phyloP scores from a whole-genome alignment of 2,329 filamentous ascomycete genomes.

The Exophiala xenobiotica region DNA sequence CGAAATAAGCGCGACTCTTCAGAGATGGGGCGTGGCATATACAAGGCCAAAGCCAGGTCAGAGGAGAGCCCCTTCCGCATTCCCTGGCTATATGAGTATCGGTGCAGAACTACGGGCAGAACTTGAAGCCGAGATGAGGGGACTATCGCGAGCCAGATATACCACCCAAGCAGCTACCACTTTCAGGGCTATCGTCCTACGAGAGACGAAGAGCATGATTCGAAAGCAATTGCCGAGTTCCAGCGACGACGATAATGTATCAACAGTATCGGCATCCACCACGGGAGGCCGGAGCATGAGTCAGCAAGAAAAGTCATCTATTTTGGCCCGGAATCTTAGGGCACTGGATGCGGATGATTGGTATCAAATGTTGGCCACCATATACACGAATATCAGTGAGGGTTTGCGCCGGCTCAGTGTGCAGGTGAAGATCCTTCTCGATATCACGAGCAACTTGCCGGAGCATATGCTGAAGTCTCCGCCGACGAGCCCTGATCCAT shows the following conservation, averaged over 20 bases:
- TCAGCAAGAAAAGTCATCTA: conserved; percentile 85
- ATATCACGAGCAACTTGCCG: conserved; percentile 72
- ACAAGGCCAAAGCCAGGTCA: conserved; percentile 69
- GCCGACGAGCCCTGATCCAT: conserved; percentile 45
- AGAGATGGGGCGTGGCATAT: conserved; percentile 79
- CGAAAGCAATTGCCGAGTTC: conserved; percentile 84
- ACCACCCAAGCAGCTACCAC: conserved; percentile 77
- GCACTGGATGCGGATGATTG: conserved; percentile 80
- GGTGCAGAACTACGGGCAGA: conserved; percentile 69
- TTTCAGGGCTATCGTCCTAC: conserved; percentile 79
- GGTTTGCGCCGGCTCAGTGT: conserved; percentile 80
- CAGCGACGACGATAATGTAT: conserved; percentile 89
- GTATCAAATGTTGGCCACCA: conserved; percentile 74
- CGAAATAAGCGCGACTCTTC: conserved; percentile 69
- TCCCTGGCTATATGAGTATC: conserved; percentile 76
- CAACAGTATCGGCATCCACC: conserved; percentile 82
- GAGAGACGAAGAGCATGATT: conserved; percentile 84
- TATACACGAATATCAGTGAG: conserved; percentile 87
- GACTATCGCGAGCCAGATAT: conserved; percentile 77
- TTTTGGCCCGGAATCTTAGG: conserved; percentile 82
- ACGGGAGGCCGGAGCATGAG: conserved; percentile 66
- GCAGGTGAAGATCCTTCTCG: conserved; percentile 90
- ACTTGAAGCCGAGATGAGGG: conserved; percentile 69
- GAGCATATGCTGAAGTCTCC: conserved; percentile 47
- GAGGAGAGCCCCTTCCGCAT: conserved; percentile 63